A percentile compares a stretch with the other conserved stretches of the same genome.
Evolutionary conservation across 2,329 filamentous ascomycete genomes (phyloP).

Genomic region (Knufia fluminis): DNA sequence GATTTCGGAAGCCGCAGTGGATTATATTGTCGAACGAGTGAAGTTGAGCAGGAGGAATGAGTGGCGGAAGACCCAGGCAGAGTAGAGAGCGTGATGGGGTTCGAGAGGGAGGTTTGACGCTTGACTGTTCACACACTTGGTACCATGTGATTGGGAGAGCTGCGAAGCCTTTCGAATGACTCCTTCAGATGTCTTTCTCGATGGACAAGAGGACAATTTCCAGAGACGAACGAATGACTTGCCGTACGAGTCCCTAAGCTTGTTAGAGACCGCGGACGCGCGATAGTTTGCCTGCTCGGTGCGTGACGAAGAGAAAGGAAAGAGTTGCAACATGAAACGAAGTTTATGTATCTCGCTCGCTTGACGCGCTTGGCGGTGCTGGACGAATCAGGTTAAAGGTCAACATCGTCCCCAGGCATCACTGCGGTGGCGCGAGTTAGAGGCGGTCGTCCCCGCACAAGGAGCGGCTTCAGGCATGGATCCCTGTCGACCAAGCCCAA

Average conservation of each 20-base stretch:
- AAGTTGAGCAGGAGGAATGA: slow-evolving; percentile 37
- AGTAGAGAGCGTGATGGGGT: slow-evolving; percentile 34
- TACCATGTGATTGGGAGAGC: slow-evolving; percentile 42
- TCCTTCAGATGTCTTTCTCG: slow-evolving; percentile 15
- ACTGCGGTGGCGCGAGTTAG: slow-evolving; percentile 1
- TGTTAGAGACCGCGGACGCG: slow-evolving; percentile 15
- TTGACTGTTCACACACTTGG: slow-evolving; percentile 43
- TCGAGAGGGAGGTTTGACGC: slow-evolving; percentile 26
- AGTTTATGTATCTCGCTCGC: slow-evolving; percentile 6
- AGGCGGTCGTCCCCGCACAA: not conserved
- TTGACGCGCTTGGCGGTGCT: slow-evolving; percentile 10
- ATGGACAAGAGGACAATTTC: not conserved
- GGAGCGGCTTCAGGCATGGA: not conserved
- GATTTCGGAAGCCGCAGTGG: slow-evolving; percentile 21
- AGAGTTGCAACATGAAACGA: slow-evolving; percentile 4
- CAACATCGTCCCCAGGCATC: slow-evolving; percentile 7
- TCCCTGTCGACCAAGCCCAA: not conserved
- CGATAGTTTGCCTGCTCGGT: slow-evolving; percentile 22
- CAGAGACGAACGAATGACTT: slow-evolving; percentile 14
- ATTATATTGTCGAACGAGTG: slow-evolving; percentile 35
- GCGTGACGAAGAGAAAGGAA: slow-evolving; percentile 21
- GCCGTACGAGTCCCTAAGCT: slow-evolving; percentile 19
- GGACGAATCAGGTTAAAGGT: slow-evolving; percentile 14
- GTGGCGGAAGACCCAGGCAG: slow-evolving; percentile 28
- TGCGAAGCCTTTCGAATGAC: slow-evolving; percentile 43